These are phyloP conservation scores for Microbotryum lychnidis-dioicae DNA, from an alignment of 1,284 basidiomycete genomes.

Conservation along the genomic window DNA sequence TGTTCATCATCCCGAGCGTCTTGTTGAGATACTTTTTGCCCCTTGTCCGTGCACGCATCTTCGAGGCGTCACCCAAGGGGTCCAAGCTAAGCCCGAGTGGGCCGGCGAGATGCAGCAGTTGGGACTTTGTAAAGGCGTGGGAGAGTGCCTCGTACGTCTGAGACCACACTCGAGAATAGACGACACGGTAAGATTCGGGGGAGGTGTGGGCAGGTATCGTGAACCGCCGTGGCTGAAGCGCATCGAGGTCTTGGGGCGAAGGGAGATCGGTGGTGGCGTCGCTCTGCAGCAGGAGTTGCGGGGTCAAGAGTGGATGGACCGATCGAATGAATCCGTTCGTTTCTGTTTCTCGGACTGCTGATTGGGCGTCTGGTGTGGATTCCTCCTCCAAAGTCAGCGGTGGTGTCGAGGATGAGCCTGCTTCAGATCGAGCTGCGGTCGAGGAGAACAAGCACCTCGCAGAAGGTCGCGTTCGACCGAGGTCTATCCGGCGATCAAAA, in stretches of 20 bases:
- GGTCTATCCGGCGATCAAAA: too few relatives aligned
- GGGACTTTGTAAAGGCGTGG: conserved; percentile 18
- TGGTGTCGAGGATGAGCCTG: too few relatives aligned
- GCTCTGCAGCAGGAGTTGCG: too few relatives aligned
- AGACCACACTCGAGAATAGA: conserved; percentile 13
- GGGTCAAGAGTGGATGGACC: too few relatives aligned
- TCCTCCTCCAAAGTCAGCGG: too few relatives aligned
- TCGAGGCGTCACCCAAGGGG: not conserved
- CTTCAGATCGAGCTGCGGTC: too few relatives aligned
- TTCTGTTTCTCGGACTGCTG: too few relatives aligned
- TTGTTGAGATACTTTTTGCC: conserved; percentile 15
- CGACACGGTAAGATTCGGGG: conserved; percentile 15
- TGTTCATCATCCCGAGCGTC: conserved; percentile 21
- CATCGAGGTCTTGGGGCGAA: conserved; percentile 9
- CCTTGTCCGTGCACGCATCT: conserved; percentile 2
- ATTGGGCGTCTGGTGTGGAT: too few relatives aligned
- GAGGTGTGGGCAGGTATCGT: conserved; percentile 9
- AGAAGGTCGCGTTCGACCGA: too few relatives aligned
- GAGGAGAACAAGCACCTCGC: too few relatives aligned
- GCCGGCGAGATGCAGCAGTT: conserved; percentile 1
- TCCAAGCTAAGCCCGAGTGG: not conserved
- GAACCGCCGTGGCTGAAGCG: conserved; percentile 11
- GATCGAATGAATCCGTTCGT: too few relatives aligned
- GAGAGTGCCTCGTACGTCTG: not conserved
- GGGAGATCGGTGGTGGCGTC: too few relatives aligned